Evolutionary conservation across 2,329 filamentous ascomycete genomes (phyloP).

Genomic region (Magnaporthiopsis rhizophila): DNA sequence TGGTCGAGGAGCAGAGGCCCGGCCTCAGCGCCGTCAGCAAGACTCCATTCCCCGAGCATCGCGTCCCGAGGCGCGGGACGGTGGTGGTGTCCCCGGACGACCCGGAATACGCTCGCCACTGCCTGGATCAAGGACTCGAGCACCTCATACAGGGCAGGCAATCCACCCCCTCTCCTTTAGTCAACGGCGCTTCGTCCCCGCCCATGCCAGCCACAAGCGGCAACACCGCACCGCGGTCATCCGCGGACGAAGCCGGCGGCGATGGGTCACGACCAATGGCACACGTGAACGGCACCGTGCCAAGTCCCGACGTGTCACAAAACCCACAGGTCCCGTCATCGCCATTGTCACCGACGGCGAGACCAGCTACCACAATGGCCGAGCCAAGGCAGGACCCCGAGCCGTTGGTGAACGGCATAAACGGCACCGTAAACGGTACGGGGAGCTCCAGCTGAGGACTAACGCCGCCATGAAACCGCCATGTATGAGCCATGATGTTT

Average conservation of each 20-base stretch:
- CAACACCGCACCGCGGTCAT: slow-evolving; percentile 11
- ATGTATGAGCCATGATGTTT: slow-evolving; percentile 1
- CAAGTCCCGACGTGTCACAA: not conserved
- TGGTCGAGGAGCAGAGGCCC: slow-evolving; percentile 44
- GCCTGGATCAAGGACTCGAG: slow-evolving; percentile 47
- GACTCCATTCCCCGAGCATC: slow-evolving; percentile 45
- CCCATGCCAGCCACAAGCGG: slow-evolving; percentile 6
- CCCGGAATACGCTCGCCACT: slow-evolving; percentile 47
- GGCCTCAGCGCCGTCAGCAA: slow-evolving; percentile 39
- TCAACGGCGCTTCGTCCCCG: slow-evolving; percentile 23
- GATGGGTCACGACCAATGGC: not conserved
- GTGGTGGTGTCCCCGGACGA: slow-evolving; percentile 46
- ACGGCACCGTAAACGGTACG: slow-evolving; percentile 12
- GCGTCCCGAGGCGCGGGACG: slow-evolving; percentile 47
- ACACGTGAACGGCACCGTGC: not conserved
- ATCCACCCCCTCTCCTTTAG: slow-evolving; percentile 6
- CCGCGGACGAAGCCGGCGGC: slow-evolving; percentile 12
- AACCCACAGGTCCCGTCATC: not conserved
- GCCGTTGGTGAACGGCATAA: slow-evolving; percentile 18
- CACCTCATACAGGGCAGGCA: slow-evolving; percentile 40
- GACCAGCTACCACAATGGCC: slow-evolving; percentile 7
- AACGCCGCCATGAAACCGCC: not conserved
- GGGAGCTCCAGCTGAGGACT: slow-evolving; percentile 1
- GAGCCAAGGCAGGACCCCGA: not conserved
- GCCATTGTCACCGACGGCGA: slow-evolving; percentile 11